These are phyloP conservation scores for Yamadazyma diddensiae DNA, from an alignment of 1,139 yeast species.

Conservation along the genomic window DNA sequence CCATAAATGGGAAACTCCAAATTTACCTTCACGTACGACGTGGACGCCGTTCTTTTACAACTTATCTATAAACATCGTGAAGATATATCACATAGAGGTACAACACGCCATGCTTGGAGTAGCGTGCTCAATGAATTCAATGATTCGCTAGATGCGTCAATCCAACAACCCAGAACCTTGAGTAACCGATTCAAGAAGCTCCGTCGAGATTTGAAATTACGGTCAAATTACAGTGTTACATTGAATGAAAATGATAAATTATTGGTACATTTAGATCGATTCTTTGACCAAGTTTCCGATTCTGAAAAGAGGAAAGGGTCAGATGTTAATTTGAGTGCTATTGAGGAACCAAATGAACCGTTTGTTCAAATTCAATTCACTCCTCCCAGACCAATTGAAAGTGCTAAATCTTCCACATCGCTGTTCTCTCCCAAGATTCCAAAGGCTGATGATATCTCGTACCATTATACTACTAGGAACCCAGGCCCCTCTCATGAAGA, in stretches of 20 bases:
- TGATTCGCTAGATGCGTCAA: slow-evolving; percentile 16
- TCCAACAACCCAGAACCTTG: slow-evolving; percentile 29
- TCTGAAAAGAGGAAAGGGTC: too few species aligned
- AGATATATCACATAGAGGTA: slow-evolving; percentile 28
- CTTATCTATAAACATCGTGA: slow-evolving; percentile 20
- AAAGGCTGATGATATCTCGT: too few species aligned
- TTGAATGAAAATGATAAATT: slow-evolving; percentile 29
- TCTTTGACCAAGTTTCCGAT: slow-evolving; percentile 11
- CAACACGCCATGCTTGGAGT: slow-evolving; percentile 29
- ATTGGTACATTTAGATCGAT: slow-evolving; percentile 20
- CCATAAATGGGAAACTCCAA: slow-evolving; percentile 11
- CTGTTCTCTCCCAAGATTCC: too few species aligned
- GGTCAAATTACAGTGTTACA: slow-evolving; percentile 15
- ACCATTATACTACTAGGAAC: too few species aligned
- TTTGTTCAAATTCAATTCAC: too few species aligned
- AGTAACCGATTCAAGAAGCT: slow-evolving; percentile 26
- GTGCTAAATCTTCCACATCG: too few species aligned
- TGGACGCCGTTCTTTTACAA: slow-evolving; percentile 22
- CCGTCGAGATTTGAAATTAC: slow-evolving; percentile 22
- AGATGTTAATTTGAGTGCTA: too few species aligned
- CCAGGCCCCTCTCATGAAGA: too few species aligned
- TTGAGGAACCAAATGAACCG: too few species aligned
- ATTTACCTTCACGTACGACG: slow-evolving; percentile 27
- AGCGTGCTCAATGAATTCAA: slow-evolving; percentile 24
- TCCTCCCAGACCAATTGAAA: too few species aligned